These are phyloP conservation scores for Apophysomyces ossiformis DNA, from an alignment of 371 early-diverging fungal genomes.

Conservation along the genomic window DNA sequence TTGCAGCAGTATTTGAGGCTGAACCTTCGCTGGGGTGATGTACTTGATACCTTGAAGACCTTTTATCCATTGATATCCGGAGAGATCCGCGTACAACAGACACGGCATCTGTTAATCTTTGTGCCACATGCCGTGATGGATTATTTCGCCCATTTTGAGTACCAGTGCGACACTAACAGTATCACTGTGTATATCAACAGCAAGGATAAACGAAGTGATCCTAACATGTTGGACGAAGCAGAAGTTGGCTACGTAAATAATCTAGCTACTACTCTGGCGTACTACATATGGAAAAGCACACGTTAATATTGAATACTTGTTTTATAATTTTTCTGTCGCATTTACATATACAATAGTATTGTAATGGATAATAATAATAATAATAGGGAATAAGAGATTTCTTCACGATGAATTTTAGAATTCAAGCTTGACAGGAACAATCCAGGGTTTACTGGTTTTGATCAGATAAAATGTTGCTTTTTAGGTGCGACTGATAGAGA, in stretches of 20 bases:
- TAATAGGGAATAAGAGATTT: no score
- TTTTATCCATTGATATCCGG: slow-evolving; percentile 41
- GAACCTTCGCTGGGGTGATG: slow-evolving; percentile 39
- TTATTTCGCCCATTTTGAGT: slow-evolving; percentile 36
- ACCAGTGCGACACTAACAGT: background rate
- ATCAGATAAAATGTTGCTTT: no score
- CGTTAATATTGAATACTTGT: slow-evolving; percentile 12
- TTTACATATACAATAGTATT: background rate
- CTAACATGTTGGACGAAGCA: slow-evolving; percentile 15
- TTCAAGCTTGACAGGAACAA: no score
- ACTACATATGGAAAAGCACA: slow-evolving; percentile 42
- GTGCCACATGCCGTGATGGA: slow-evolving; percentile 31
- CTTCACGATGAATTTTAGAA: no score
- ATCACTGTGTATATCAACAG: slow-evolving; percentile 15
- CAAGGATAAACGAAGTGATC: slow-evolving; percentile 13
- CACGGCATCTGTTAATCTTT: slow-evolving; percentile 39
- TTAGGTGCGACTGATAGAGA: no score
- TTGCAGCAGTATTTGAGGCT: slow-evolving; percentile 32
- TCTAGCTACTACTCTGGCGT: slow-evolving; percentile 33
- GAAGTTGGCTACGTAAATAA: slow-evolving; percentile 28
- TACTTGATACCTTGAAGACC: slow-evolving; percentile 33
- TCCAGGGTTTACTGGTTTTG: no score
- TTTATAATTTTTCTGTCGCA: background rate
- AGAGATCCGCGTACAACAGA: slow-evolving; percentile 23
- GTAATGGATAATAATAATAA: no score